Base-by-base conservation (phyloP, 176 grass and related monocot species). In the Elaeis guineensis region DNA sequence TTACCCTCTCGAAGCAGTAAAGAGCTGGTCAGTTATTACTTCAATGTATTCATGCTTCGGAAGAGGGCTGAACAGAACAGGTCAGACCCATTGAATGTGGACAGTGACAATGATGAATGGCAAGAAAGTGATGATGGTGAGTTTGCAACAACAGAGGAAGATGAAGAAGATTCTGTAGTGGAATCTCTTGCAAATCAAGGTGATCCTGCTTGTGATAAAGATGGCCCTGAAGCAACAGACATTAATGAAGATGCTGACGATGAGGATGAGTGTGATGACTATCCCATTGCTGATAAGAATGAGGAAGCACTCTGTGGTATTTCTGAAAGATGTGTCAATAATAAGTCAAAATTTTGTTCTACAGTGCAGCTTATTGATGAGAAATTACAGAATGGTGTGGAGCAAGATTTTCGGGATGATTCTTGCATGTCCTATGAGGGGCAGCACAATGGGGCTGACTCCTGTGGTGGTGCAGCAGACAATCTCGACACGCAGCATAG, bases 11-110 rank as follows among this genome's bases (percentile, higher is more conserved):
- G 82, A 76, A 73, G 25, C 19, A 86, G 62, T 61, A 86, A 75
- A 77, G 90, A 95, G 60, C 65, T 89, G 30, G 74, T 95, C 52
- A 83, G 86, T 65, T 95, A 95, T 76, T 95, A 95, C 64, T 95
- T 84, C 71, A 90, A 95, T 18, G 80, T 90, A 17, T 95, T 95
- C 61, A 95, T 90, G 68, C 80, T 95, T 17, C 72, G 74, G 32
- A 95, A 90, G 59, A 81, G 90, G 61, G 86, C 82, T 17, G 66
- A 51, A 23, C 90, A 95, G 67, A 95, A 95, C 52, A 86, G 86
- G 64, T 89, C 57, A 22, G 86, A 86, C 19, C 52, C 66, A 16
- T 35, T 85, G 79, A 62, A 58, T 12, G 75, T 84, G 68, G 86
- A 95, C 67, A 95, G 90, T 83, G 90, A 95, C 55, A 79, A 95